Evolutionary conservation across 805 yeast genomes (phyloP).

Genomic region (Osmozyma mogii): DNA sequence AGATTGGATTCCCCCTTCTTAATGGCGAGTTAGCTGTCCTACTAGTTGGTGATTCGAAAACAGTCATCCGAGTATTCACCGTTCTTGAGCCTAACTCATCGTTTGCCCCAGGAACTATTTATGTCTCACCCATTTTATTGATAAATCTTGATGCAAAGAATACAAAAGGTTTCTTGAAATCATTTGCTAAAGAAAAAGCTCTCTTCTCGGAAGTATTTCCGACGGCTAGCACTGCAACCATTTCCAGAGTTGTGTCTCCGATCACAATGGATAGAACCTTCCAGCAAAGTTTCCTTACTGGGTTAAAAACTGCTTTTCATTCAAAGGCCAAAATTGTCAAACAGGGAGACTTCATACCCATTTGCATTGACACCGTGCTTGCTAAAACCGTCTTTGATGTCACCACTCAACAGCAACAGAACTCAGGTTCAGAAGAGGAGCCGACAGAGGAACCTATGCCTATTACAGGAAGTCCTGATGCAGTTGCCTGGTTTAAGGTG

Average conservation of each 20-base stretch:
- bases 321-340: conserved; percentile 48
- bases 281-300: conserved; percentile 54
- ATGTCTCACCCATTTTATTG: conserved; percentile 56
- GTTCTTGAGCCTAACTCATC: conserved; percentile 54
- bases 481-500: conserved; percentile 81
- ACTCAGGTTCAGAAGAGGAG: conserved; percentile 17
- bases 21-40: conserved; percentile 59
- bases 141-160: conserved; percentile 34
- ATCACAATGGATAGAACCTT: conserved; percentile 54
- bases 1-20: conserved; percentile 47
- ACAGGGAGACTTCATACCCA: conserved; percentile 65
- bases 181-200: conserved; percentile 7
- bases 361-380: conserved; percentile 62
- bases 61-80: conserved; percentile 42
- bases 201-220: conserved; percentile 25
- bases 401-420: conserved; percentile 14
- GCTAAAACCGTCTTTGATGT: conserved; percentile 45
- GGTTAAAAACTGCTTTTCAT: conserved; percentile 58
- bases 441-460: conserved; percentile 28
- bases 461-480: conserved; percentile 49
- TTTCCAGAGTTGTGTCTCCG: conserved; percentile 64
- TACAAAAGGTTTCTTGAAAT: conserved; percentile 14
- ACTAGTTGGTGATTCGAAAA: conserved; percentile 5
- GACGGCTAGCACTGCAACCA: conserved; percentile 55
- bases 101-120: conserved; percentile 31